Evolutionary conservation across 169 alveolate species (phyloP).

Genomic region (Babesia bovis): DNA sequence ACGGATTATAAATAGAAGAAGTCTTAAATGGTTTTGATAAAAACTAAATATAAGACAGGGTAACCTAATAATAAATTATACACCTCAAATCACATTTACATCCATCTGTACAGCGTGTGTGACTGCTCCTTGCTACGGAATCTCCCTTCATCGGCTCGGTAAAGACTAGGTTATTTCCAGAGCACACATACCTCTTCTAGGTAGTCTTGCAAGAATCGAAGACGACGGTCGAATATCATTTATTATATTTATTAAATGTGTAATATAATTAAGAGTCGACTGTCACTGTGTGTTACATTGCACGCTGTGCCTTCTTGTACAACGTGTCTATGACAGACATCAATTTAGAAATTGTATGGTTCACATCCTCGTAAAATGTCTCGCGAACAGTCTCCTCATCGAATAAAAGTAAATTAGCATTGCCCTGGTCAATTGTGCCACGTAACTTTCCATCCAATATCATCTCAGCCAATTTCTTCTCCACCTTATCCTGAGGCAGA

Average conservation of each 20-base stretch:
- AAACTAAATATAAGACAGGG: no score
- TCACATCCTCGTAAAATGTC: slow-evolving; percentile 73
- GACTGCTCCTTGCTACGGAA: no score
- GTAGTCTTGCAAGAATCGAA: slow-evolving; percentile 11
- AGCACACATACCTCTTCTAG: slow-evolving; percentile 27
- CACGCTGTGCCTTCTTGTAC: slow-evolving; percentile 79
- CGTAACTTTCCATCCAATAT: slow-evolving; percentile 91
- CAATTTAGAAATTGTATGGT: slow-evolving; percentile 73
- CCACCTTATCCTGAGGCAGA: slow-evolving; percentile 81
- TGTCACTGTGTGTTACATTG: slow-evolving; percentile 38
- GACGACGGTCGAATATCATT: slow-evolving; percentile 14
- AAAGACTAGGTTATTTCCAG: no score
- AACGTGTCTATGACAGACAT: slow-evolving; percentile 81
- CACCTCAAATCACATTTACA: no score
- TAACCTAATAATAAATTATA: no score
- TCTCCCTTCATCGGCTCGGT: no score
- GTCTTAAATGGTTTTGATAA: no score
- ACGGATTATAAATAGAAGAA: neutral
- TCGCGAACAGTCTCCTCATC: slow-evolving; percentile 71
- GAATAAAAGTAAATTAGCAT: slow-evolving; percentile 87
- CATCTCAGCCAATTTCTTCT: slow-evolving; percentile 90
- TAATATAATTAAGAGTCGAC: neutral
- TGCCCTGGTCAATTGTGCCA: slow-evolving; percentile 91
- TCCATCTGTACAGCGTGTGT: no score
- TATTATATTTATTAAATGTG: neutral